These are phyloP conservation scores for Penicillium palitans DNA, from an alignment of 2,329 filamentous ascomycete species.

Conservation along the genomic window DNA sequence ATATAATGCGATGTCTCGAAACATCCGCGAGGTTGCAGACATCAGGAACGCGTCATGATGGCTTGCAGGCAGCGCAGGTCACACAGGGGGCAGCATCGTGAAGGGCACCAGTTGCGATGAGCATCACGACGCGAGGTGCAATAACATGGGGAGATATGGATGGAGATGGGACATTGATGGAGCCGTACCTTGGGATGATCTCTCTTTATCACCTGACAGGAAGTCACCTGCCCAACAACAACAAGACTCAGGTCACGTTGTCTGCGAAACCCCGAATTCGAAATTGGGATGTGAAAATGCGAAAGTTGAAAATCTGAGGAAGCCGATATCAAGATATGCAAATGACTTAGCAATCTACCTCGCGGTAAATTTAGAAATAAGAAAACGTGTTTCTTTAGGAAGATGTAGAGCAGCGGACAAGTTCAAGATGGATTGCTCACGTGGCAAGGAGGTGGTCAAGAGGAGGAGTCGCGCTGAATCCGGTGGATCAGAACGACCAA, in stretches of 20 bases:
- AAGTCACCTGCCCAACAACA: slow-evolving; percentile 47
- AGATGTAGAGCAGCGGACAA: slow-evolving; percentile 33
- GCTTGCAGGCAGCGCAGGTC: slow-evolving; percentile 27
- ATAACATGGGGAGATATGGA: slow-evolving; percentile 20
- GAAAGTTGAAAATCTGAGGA: slow-evolving; percentile 13
- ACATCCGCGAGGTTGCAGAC: slow-evolving; percentile 7
- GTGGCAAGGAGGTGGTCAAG: slow-evolving; percentile 36
- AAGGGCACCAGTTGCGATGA: slow-evolving; percentile 11
- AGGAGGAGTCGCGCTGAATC: slow-evolving; percentile 23
- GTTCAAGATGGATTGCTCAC: slow-evolving; percentile 43
- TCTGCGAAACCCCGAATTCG: slow-evolving; percentile 30
- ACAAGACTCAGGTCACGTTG: slow-evolving; percentile 35
- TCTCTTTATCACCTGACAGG: slow-evolving; percentile 46
- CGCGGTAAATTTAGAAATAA: slow-evolving; percentile 33
- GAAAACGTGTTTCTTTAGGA: slow-evolving; percentile 30
- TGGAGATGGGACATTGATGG: slow-evolving; percentile 21
- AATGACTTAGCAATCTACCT: slow-evolving; percentile 22
- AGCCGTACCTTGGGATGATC: slow-evolving; percentile 40
- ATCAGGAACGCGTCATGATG: slow-evolving; percentile 33
- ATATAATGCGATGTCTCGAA: neutral
- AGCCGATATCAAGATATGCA: slow-evolving; percentile 10
- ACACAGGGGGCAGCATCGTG: slow-evolving; percentile 23
- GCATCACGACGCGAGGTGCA: slow-evolving; percentile 18
- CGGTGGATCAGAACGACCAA: slow-evolving; percentile 25
- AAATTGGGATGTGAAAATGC: slow-evolving; percentile 27